These are phyloP conservation scores for Laburnicola sp. DNA, from an alignment of 2,329 filamentous ascomycete genomes.

Conservation along the genomic window DNA sequence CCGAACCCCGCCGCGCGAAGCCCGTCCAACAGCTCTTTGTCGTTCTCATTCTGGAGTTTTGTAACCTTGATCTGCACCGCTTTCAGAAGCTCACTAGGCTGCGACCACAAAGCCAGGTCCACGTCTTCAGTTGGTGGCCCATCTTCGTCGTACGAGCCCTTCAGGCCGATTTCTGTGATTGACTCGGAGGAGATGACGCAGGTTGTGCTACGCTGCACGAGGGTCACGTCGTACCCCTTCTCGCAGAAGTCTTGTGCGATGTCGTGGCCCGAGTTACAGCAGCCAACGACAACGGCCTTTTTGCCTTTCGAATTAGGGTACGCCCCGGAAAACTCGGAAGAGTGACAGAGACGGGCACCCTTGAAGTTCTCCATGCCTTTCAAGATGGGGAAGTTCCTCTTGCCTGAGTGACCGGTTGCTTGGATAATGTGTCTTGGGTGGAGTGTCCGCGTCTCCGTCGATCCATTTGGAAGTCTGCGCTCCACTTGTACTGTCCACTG, in stretches of 20 bases:
- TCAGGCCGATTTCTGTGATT: constrained; percentile 34
- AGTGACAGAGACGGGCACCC: constrained; percentile 41
- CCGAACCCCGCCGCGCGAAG: constrained; percentile 50
- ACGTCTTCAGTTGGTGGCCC: constrained; percentile 32
- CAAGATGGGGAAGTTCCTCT: constrained; percentile 38
- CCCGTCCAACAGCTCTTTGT: constrained; percentile 47
- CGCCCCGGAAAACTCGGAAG: constrained; percentile 37
- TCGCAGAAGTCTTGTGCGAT: constrained; percentile 54
- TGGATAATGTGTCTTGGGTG: constrained; percentile 37
- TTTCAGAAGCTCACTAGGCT: constrained; percentile 42
- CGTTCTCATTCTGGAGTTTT: constrained; percentile 32
- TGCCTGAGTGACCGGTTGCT: constrained; percentile 37
- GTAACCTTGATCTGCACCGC: constrained; percentile 30
- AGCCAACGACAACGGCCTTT: constrained; percentile 52
- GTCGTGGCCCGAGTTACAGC: constrained; percentile 55
- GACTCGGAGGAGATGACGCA: constrained; percentile 38
- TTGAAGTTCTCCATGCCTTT: constrained; percentile 41
- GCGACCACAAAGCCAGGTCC: constrained; percentile 37
- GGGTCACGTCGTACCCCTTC: constrained; percentile 49
- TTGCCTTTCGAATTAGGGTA: constrained; percentile 45
- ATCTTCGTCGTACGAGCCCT: constrained; percentile 36
- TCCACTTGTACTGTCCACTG: constrained; percentile 46
- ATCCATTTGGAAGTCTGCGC: constrained; percentile 27
- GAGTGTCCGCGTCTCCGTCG: constrained; percentile 26
- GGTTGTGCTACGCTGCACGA: constrained; percentile 52